These are phyloP conservation scores for Leccinum fallax DNA, from an alignment of 1,284 basidiomycete genomes.

Conservation along the genomic window DNA sequence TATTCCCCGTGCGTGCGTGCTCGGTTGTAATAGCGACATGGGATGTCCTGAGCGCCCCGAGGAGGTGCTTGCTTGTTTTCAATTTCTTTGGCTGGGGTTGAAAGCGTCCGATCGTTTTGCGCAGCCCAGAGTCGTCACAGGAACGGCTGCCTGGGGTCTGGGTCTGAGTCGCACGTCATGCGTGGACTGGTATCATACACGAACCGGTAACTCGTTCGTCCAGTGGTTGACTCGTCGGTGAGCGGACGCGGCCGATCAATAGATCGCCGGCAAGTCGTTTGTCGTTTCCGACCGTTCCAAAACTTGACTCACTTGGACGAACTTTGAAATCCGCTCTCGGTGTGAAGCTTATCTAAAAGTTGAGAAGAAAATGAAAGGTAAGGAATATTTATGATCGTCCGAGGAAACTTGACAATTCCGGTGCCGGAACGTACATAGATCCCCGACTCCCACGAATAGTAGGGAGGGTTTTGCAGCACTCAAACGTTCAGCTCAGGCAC, in stretches of 20 bases:
- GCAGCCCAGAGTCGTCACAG: not conserved
- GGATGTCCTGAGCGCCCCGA: not conserved
- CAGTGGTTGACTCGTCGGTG: not conserved
- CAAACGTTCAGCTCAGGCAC: too few relatives aligned
- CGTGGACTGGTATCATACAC: not conserved
- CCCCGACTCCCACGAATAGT: too few relatives aligned
- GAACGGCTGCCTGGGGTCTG: not conserved
- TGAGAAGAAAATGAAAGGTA: too few relatives aligned
- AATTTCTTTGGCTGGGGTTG: not conserved
- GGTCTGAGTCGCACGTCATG: not conserved
- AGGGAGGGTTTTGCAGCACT: too few relatives aligned
- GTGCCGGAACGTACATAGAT: too few relatives aligned
- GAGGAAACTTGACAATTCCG: too few relatives aligned
- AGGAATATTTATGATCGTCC: too few relatives aligned
- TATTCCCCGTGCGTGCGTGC: not conserved
- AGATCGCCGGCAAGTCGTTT: too few relatives aligned
- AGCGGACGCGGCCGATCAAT: too few relatives aligned
- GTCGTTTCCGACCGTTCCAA: too few relatives aligned
- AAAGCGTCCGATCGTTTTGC: not conserved
- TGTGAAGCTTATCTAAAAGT: not conserved
- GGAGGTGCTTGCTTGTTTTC: not conserved
- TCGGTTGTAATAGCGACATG: not conserved
- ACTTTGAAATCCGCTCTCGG: not conserved
- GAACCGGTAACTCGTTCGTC: not conserved
- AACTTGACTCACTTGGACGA: too few relatives aligned